These are phyloP conservation scores for Phytophthora lateralis DNA, from an alignment of 352 stramenopile genomes.

Conservation along the genomic window DNA sequence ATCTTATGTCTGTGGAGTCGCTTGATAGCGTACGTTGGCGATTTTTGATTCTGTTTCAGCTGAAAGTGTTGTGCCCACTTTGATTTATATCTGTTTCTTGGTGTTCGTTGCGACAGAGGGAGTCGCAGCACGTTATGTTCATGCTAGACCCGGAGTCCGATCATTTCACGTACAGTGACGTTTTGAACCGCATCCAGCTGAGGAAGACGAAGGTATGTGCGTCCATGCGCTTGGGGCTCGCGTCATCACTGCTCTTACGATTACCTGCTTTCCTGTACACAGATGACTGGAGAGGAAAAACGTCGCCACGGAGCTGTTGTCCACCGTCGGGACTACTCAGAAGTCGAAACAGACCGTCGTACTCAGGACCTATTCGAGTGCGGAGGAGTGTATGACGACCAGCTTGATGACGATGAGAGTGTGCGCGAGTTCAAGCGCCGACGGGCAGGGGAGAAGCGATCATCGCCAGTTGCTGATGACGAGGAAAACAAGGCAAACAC, in stretches of 20 bases:
- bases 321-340: constrained; percentile 74
- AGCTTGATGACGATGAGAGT: constrained; percentile 66
- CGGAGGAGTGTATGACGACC: constrained; percentile 70
- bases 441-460: constrained; percentile 38
- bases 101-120: constrained; percentile 25
- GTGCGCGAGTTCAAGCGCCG: constrained; percentile 70
- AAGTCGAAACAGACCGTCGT: constrained; percentile 63
- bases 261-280: constrained; percentile 1
- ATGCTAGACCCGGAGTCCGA: constrained; percentile 77
- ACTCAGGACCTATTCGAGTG: constrained; percentile 65
- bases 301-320: constrained; percentile 79
- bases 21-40: constrained; percentile 66
- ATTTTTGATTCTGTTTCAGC: neutral
- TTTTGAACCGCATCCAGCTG: constrained; percentile 78
- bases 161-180: constrained; percentile 79
- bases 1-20: constrained; percentile 71
- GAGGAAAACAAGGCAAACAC: constrained; percentile 55
- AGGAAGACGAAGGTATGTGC: constrained; percentile 76
- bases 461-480: constrained; percentile 29
- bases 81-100: constrained; percentile 3
- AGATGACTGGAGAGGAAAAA: constrained; percentile 79
- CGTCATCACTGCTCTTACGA: neutral
- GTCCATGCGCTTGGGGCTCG: neutral
- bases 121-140: constrained; percentile 82
- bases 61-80: constrained; percentile 9